Evolutionary conservation across 139 green algal genomes (phyloP), one percentile per base, ranked within the genome.

Genomic region (Coelastrella sp.): DNA sequence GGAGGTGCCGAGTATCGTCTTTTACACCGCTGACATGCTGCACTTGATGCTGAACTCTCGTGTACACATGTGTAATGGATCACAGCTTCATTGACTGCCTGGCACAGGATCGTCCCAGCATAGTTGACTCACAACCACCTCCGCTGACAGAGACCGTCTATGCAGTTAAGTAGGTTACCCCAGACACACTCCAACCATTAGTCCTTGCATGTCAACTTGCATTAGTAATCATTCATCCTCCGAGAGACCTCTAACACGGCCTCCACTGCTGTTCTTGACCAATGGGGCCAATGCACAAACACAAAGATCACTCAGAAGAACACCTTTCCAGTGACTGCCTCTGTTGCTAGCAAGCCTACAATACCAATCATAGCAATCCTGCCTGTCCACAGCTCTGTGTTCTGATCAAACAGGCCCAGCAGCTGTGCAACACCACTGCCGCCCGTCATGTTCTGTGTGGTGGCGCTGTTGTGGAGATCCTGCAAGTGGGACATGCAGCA

Each of bases 331-430:
- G 92, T 94, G 71, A 94, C 20, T 3, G 81, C 74, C 89, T 95
- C 93, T 5, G 83, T 80, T 0, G 56, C 73, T 0, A 92, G 2
- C 23, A 94, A 90, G 54, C 93, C 93, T 4, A 81, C 83, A 8
- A 94, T 68, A 58, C 93, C 93, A 7, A 95, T 89, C 93, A 95
- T 95, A 14, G 93, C 93, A 54, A 94, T 47, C 19, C 93, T 90
- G 60, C 93, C 93, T 0, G 89, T 82, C 93, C 92, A 94, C 16
- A 95, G 85, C 92, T 95, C 93, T 0, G 88, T 22, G 87, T 91
- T 93, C 8, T 82, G 90, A 75, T 95, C 93, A 77, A 95, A 95
- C 22, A 93, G 73, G 4, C 54, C 87, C 60, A 95, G 76, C 71
- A 89, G 71, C 20, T 64, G 60, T 8, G n/a, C 32, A 3, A 76